phyloP scores from a whole-genome alignment of 2,329 filamentous ascomycete species.

The Ascochyta koolunga region DNA sequence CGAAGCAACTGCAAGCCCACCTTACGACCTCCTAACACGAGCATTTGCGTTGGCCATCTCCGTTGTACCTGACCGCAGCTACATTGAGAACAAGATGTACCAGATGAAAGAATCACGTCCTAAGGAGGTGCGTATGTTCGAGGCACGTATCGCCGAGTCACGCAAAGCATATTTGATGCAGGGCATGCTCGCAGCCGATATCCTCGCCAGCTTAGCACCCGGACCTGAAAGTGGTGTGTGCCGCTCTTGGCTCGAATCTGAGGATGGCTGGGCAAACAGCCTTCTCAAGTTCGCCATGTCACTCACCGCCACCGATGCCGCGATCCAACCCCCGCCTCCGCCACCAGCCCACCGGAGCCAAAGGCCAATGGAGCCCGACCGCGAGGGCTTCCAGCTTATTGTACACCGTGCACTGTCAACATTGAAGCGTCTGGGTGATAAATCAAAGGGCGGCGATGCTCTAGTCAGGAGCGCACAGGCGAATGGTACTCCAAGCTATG shows the following conservation, averaged over 20 bases:
- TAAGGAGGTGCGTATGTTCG: conserved; percentile 43
- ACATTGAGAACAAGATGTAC: conserved; percentile 52
- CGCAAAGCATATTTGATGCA: conserved; percentile 92
- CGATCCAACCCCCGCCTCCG: conserved; percentile 31
- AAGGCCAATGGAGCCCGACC: conserved; percentile 42
- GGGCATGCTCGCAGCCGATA: conserved; percentile 87
- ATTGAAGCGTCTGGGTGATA: conserved; percentile 55
- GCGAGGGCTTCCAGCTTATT: conserved; percentile 47
- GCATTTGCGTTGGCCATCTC: conserved; percentile 87
- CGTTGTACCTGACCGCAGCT: conserved; percentile 75
- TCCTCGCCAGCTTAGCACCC: conserved; percentile 76
- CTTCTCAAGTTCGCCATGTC: conserved; percentile 77
- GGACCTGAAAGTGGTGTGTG: conserved; percentile 75
- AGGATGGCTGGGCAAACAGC: conserved; percentile 82
- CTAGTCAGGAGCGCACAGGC: conserved; percentile 36
- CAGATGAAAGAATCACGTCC: conserved; percentile 53
- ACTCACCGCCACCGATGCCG: conserved; percentile 53
- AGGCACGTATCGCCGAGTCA: conserved; percentile 73
- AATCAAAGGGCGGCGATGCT: conserved; percentile 46
- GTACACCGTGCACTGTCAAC: conserved; percentile 55
- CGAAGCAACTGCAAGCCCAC: conserved; percentile 67
- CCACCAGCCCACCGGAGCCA: conserved; percentile 41
- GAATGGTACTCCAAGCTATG: conserved; percentile 36
- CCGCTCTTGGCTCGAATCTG: conserved; percentile 79
- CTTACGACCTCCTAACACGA: conserved; percentile 82